These are phyloP conservation scores for Ilyonectria sp. DNA, from an alignment of 2,329 filamentous ascomycete genomes.

Conservation along the genomic window DNA sequence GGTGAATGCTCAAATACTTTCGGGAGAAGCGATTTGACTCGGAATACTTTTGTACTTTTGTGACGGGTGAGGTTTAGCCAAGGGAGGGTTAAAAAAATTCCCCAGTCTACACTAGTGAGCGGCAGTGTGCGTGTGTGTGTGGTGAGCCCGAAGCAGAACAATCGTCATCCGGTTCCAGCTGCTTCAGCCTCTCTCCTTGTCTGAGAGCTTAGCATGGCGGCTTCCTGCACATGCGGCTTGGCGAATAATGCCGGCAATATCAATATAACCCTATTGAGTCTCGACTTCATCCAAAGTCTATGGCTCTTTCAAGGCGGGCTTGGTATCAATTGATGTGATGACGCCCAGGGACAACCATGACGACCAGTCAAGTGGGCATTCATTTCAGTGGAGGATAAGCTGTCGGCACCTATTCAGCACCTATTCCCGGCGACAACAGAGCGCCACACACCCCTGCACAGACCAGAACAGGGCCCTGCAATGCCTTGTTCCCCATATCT, in stretches of 20 bases:
- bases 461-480: conserved; percentile 5
- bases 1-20: not conserved
- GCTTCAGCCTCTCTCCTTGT: not conserved
- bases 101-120: conserved; percentile 25
- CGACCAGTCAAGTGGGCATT: not conserved
- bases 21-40: not conserved
- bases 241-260: not conserved
- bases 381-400: not conserved
- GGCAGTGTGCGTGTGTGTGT: conserved; percentile 14
- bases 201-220: conserved; percentile 2
- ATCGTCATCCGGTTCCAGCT: conserved; percentile 20
- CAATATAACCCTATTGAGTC: not conserved
- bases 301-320: not conserved
- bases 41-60: conserved; percentile 12
- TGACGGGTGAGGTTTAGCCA: conserved; percentile 2
- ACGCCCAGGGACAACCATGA: not conserved
- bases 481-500: conserved; percentile 3
- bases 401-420: conserved; percentile 6
- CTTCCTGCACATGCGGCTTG: not conserved
- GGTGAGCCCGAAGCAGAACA: conserved; percentile 5
- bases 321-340: not conserved
- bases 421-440: conserved; percentile 28
- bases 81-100: conserved; percentile 28
- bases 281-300: too few relatives aligned
- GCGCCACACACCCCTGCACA: conserved; percentile 24